Conservation (phyloP, 257 asterid species). For the Solanum boliviense region DNA sequence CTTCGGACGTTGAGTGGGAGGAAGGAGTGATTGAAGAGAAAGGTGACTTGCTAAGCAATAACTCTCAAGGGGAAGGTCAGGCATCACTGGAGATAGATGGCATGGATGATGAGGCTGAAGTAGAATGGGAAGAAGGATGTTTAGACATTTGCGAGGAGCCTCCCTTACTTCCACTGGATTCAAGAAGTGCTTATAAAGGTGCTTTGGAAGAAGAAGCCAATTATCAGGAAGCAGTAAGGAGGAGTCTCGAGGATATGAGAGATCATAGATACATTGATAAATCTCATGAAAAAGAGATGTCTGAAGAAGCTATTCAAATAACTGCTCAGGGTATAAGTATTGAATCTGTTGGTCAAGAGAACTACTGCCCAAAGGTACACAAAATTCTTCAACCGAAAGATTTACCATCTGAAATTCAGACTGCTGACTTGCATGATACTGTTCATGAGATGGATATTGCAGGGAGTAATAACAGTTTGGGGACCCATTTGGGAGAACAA, state of each 20-base stretch:
- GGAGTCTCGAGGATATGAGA: slow-evolving; percentile 51
- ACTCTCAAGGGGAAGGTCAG: slow-evolving; percentile 5
- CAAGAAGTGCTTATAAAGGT: slow-evolving; percentile 37
- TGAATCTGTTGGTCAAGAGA: slow-evolving; percentile 15
- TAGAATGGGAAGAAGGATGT: slow-evolving; percentile 85
- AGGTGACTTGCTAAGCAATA: not conserved
- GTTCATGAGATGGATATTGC: not conserved
- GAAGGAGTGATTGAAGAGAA: slow-evolving; percentile 44
- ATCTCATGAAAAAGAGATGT: slow-evolving; percentile 12
- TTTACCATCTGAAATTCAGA: slow-evolving; percentile 2
- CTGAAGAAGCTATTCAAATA: slow-evolving; percentile 12
- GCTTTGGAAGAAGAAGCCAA: slow-evolving; percentile 55
- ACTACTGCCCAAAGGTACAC: slow-evolving; percentile 7
- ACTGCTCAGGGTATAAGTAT: slow-evolving; percentile 2
- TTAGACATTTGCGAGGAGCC: slow-evolving; percentile 28
- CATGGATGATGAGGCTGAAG: slow-evolving; percentile 38
- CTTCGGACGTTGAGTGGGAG: slow-evolving; percentile 68
- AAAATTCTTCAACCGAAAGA: slow-evolving; percentile 13
- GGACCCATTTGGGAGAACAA: not conserved
- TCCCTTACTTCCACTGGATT: slow-evolving; percentile 20
- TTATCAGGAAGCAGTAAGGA: slow-evolving; percentile 66
- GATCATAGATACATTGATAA: slow-evolving; percentile 12
- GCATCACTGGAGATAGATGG: slow-evolving; percentile 17
- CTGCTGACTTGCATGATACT: not conserved
- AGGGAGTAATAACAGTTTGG: not conserved